Evolutionary conservation across 805 yeast species (phyloP).

Genomic region (Lachancea nothofagi): DNA sequence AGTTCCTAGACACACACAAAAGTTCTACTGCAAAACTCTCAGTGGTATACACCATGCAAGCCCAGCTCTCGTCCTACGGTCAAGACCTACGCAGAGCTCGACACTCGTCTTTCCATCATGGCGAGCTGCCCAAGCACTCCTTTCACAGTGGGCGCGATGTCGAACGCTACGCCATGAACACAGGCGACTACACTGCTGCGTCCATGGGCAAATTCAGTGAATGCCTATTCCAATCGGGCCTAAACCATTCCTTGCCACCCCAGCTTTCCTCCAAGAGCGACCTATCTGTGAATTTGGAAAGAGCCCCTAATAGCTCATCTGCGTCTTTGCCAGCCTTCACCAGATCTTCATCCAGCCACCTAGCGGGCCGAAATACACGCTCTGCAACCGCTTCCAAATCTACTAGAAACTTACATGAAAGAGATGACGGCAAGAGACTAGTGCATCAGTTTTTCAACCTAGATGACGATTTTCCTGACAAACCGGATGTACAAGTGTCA

Average conservation of each 20-base stretch:
- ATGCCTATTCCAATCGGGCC: conserved; percentile 18
- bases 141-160: conserved; percentile 4
- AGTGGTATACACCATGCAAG: no score
- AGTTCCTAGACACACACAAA: no score
- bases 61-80: background rate
- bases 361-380: background rate
- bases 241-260: background rate
- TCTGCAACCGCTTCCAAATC: background rate
- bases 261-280: conserved; percentile 2
- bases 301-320: conserved; percentile 11
- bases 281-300: conserved; percentile 11
- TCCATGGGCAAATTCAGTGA: conserved; percentile 27
- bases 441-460: conserved; percentile 10
- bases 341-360: conserved; percentile 9
- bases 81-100: background rate
- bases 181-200: conserved; percentile 25
- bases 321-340: conserved; percentile 10
- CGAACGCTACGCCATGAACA: conserved; percentile 1
- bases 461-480: conserved; percentile 4
- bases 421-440: conserved; percentile 6
- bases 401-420: background rate
- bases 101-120: conserved; percentile 13
- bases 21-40: no score
- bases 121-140: conserved; percentile 10
- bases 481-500: conserved; percentile 1